phyloP scores from a whole-genome alignment of 768 basidiomycete species.

The Leccinellum luteum region DNA sequence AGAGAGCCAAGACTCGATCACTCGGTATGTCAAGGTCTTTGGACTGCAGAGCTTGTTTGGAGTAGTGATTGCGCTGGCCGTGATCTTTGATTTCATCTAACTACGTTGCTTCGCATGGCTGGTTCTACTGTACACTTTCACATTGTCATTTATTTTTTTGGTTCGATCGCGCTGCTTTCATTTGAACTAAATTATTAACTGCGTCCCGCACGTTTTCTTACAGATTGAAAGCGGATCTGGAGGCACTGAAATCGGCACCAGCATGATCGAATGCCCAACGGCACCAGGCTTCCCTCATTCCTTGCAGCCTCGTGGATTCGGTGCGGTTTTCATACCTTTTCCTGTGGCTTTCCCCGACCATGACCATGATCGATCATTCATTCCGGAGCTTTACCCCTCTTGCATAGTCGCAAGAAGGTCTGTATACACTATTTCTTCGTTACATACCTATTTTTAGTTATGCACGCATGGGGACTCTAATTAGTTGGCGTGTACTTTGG shows the following conservation, averaged over 20 bases:
- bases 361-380: conserved; percentile 9
- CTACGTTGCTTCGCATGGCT: conserved; percentile 16
- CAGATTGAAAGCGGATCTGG: conserved; percentile 72
- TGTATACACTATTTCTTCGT: conserved; percentile 27
- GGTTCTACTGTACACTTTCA: conserved; percentile 20
- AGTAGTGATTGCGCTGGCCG: conserved; percentile 50
- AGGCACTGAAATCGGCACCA: conserved; percentile 39
- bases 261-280: conserved; percentile 23
- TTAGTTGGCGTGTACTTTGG: conserved; percentile 22
- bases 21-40: conserved; percentile 71
- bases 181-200: conserved; percentile 40
- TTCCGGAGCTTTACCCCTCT: conserved; percentile 1
- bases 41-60: conserved; percentile 55
- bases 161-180: conserved; percentile 9
- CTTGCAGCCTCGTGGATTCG: conserved; percentile 36
- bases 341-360: conserved; percentile 18
- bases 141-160: conserved; percentile 13
- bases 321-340: conserved; percentile 26
- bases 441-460: conserved; percentile 29
- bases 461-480: conserved; percentile 23
- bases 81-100: conserved; percentile 54
- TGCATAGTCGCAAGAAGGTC: conserved; percentile 8
- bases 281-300: conserved; percentile 4
- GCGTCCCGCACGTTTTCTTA: conserved; percentile 24
- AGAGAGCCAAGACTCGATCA: conserved; percentile 70